Evolutionary conservation across 2,329 filamentous ascomycete genomes (phyloP).

Genomic region (Exophiala spinifera): DNA sequence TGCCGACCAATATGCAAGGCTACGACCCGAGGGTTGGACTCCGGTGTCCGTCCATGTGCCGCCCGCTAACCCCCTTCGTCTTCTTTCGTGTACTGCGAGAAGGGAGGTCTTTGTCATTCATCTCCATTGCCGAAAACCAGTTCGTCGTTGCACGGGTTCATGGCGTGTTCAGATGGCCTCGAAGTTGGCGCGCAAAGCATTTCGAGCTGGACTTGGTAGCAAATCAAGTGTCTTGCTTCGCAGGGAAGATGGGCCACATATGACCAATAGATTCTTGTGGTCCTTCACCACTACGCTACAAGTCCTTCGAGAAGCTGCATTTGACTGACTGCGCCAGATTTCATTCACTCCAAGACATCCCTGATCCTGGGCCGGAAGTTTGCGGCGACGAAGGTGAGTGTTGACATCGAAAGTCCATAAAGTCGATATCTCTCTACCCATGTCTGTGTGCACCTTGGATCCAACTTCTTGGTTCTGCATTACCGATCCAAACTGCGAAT

Average conservation of each 20-base stretch:
- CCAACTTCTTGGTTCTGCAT: conserved; percentile 18
- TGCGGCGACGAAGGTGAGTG: background rate
- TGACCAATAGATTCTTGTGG: conserved; percentile 16
- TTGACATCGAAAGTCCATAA: conserved; percentile 10
- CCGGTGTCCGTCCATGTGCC: background rate
- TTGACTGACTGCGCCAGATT: background rate
- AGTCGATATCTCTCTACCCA: conserved; percentile 5
- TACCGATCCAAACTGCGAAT: conserved; percentile 3
- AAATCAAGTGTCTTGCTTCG: conserved; percentile 7
- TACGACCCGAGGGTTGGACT: conserved; percentile 4
- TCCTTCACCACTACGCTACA: conserved; percentile 18
- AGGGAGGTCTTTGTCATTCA: conserved; percentile 5
- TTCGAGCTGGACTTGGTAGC: conserved; percentile 12
- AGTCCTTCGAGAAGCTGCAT: conserved; percentile 6
- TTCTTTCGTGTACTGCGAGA: background rate
- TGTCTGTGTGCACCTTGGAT: conserved; percentile 16
- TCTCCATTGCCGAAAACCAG: background rate
- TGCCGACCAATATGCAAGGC: background rate
- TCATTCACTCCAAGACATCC: background rate
- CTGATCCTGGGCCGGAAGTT: background rate
- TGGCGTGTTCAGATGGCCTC: background rate
- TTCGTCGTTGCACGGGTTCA: background rate
- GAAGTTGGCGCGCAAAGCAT: conserved; percentile 6
- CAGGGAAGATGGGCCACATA: background rate
- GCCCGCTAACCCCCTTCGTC: background rate